Evolutionary conservation across 2,329 filamentous ascomycete genomes (phyloP).

Genomic region (Hypomyces perniciosus): DNA sequence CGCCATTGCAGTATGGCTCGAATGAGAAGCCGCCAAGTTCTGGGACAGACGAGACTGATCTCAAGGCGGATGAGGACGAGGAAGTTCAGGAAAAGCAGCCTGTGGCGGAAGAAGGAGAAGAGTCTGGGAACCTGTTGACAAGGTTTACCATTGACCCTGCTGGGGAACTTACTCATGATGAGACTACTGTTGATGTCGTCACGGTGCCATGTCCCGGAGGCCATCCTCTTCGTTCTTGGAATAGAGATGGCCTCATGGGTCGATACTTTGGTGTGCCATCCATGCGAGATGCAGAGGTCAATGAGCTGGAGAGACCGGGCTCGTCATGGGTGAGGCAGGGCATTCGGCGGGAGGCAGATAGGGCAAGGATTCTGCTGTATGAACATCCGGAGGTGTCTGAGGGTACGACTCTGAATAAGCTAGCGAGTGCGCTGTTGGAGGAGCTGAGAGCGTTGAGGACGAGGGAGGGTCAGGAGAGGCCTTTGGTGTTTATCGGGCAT

Average conservation of each 20-base stretch:
- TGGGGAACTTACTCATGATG: slow-evolving; percentile 38
- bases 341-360: slow-evolving; percentile 41
- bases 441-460: slow-evolving; percentile 33
- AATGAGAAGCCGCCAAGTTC: slow-evolving; percentile 8
- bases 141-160: slow-evolving; percentile 31
- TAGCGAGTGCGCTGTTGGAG: slow-evolving; percentile 43
- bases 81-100: not conserved
- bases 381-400: slow-evolving; percentile 39
- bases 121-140: slow-evolving; percentile 4
- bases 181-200: slow-evolving; percentile 49
- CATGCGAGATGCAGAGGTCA: slow-evolving; percentile 32
- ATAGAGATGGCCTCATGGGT: slow-evolving; percentile 41
- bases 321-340: slow-evolving; percentile 50
- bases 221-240: slow-evolving; percentile 48
- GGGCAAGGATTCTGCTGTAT: slow-evolving; percentile 47
- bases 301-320: slow-evolving; percentile 18
- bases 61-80: slow-evolving; percentile 3
- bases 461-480: slow-evolving; percentile 35
- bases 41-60: slow-evolving; percentile 12
- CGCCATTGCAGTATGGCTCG: not conserved
- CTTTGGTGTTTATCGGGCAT: slow-evolving; percentile 55
- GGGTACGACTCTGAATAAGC: slow-evolving; percentile 35
- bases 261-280: slow-evolving; percentile 40
- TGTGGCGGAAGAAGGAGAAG: not conserved
- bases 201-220: slow-evolving; percentile 50